These are phyloP conservation scores for Neltuma alba DNA, from an alignment of 306 rosid species.

Conservation along the genomic window DNA sequence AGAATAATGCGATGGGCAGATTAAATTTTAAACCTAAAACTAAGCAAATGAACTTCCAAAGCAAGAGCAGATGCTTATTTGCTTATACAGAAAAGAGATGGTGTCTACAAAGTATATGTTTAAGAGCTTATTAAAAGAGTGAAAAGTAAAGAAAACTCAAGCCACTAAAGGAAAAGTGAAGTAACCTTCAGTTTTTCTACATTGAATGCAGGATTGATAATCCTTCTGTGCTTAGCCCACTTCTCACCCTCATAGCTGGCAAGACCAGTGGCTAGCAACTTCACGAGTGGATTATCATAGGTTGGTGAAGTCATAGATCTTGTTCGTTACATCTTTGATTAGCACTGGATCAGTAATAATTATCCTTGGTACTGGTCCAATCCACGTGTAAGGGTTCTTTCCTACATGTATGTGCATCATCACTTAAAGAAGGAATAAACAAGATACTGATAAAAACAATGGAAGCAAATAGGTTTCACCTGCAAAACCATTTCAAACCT, in stretches of 20 bases:
- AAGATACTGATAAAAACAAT: neutral
- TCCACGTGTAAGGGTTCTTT: constrained; percentile 49
- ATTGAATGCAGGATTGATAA: constrained; percentile 59
- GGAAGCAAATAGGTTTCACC: neutral
- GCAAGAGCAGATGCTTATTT: no score
- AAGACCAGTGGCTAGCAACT: constrained; percentile 42
- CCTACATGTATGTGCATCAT: constrained; percentile 36
- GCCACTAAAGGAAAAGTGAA: neutral
- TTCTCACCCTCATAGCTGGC: constrained; percentile 42
- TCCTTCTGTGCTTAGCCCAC: constrained; percentile 62
- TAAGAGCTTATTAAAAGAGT: neutral
- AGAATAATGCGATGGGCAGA: neutral
- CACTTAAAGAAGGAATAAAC: constrained; percentile 3
- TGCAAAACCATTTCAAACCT: no score
- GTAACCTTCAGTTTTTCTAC: constrained; percentile 62
- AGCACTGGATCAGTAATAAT: constrained; percentile 51
- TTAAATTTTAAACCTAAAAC: neutral
- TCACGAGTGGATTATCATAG: constrained; percentile 23
- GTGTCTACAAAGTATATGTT: neutral
- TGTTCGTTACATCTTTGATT: constrained; percentile 52
- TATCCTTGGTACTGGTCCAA: constrained; percentile 57
- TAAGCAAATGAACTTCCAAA: neutral
- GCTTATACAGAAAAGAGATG: neutral
- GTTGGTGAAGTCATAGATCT: constrained; percentile 40
- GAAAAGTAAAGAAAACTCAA: neutral